These are phyloP conservation scores for Berkeleyomyces rouxiae DNA, from an alignment of 2,329 filamentous ascomycete species.

Conservation along the genomic window DNA sequence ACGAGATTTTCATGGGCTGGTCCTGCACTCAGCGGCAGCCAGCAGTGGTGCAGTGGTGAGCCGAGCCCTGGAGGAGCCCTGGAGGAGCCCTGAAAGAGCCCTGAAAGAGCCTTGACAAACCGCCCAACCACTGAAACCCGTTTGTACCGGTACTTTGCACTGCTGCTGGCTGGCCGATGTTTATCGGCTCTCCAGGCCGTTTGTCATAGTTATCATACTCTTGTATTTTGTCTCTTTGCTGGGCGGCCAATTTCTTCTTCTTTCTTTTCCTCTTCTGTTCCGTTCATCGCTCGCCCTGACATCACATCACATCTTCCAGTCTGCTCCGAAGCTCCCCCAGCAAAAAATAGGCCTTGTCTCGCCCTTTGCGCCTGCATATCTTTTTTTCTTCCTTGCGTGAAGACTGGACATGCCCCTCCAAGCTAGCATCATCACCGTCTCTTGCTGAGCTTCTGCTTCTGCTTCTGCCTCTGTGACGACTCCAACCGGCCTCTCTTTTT, in stretches of 20 bases:
- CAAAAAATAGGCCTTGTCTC: background rate
- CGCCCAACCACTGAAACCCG: too few species aligned
- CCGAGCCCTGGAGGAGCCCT: too few species aligned
- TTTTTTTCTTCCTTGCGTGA: background rate
- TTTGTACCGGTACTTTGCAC: background rate
- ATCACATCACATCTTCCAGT: background rate
- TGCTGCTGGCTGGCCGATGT: background rate
- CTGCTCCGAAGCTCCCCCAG: background rate
- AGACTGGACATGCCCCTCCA: background rate
- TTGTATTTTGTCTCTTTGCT: background rate
- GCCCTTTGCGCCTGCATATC: constrained; percentile 3
- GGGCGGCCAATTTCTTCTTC: background rate
- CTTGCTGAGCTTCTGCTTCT: background rate
- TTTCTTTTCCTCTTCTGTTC: background rate
- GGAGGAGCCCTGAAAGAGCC: too few species aligned
- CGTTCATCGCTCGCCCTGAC: background rate
- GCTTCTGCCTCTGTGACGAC: background rate
- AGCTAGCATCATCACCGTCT: background rate
- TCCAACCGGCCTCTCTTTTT: background rate
- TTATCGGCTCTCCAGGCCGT: background rate
- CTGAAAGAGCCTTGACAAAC: too few species aligned
- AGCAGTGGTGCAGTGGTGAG: too few species aligned
- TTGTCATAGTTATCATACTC: constrained; percentile 3
- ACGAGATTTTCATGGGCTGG: too few species aligned
- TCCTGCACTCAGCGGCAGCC: too few species aligned